These are phyloP conservation scores for Fragaria iinumae DNA, from an alignment of 306 rosid species.

Conservation along the genomic window DNA sequence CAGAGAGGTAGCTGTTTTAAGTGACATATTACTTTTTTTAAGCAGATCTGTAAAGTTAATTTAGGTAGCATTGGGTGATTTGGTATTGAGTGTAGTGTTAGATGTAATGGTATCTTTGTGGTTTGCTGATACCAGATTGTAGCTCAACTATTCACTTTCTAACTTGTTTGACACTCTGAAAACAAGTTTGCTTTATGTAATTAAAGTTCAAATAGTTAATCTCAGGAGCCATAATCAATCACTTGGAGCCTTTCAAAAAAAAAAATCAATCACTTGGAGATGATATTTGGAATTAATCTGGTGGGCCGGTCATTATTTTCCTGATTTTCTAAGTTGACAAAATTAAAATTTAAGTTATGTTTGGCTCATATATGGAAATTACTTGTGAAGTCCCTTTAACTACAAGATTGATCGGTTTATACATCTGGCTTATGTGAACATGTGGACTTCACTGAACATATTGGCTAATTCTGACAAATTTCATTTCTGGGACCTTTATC, in stretches of 20 bases:
- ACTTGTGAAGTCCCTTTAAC: neutral
- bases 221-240: neutral
- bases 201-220: neutral
- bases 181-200: neutral
- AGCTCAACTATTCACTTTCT: neutral
- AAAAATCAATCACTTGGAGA: neutral
- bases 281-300: neutral
- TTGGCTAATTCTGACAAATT: slow-evolving; percentile 5
- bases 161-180: neutral
- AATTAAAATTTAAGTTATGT: neutral
- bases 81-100: neutral
- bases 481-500: neutral
- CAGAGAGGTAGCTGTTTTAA: slow-evolving; percentile 30
- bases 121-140: neutral
- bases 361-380: neutral
- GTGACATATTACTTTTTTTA: slow-evolving; percentile 29
- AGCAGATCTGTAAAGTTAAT: slow-evolving; percentile 45
- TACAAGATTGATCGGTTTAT: neutral
- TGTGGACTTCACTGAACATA: neutral
- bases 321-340: neutral
- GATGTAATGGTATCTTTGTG: neutral
- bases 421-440: slow-evolving; percentile 1
- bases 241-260: too few relatives aligned
- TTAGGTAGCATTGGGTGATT: neutral
- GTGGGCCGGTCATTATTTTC: neutral